Percentiles rank a stretch among this genome's conserved stretches.
Conservation (phyloP, 1,139 yeast species). For the Candida smagusa region DNA sequence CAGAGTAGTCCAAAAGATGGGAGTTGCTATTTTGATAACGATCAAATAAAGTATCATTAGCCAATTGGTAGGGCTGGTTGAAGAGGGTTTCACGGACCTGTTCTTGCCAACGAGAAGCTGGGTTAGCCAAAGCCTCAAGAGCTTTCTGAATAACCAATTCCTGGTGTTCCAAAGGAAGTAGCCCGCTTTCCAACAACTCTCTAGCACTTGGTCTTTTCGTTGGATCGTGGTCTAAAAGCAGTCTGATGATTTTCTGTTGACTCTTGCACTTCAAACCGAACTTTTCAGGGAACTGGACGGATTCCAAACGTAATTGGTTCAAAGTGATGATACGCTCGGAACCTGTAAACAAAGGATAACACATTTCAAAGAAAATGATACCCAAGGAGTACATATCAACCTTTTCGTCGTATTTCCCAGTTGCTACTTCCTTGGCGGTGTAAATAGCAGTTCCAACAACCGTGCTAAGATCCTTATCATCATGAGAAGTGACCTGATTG, state of each 20-base stretch:
- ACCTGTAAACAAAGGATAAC: slow-evolving; percentile 74
- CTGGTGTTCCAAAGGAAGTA: slow-evolving; percentile 83
- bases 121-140: slow-evolving; percentile 76
- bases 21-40: slow-evolving; percentile 27
- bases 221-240: slow-evolving; percentile 77
- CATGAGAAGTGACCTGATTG: slow-evolving; percentile 34
- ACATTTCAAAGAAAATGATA: slow-evolving; percentile 92
- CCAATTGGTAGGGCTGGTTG: slow-evolving; percentile 76
- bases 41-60: slow-evolving; percentile 80
- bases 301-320: slow-evolving; percentile 54
- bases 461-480: slow-evolving; percentile 78
- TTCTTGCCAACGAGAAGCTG: slow-evolving; percentile 91
- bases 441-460: slow-evolving; percentile 92
- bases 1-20: slow-evolving; percentile 19
- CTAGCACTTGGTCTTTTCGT: slow-evolving; percentile 72
- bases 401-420: slow-evolving; percentile 81
- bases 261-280: slow-evolving; percentile 51
- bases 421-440: slow-evolving; percentile 84
- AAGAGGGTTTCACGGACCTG: slow-evolving; percentile 86
- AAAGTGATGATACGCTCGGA: slow-evolving; percentile 86
- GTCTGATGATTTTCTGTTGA: slow-evolving; percentile 63
- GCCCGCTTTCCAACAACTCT: slow-evolving; percentile 71
- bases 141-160: slow-evolving; percentile 90
- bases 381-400: slow-evolving; percentile 96
- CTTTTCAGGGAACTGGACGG: slow-evolving; percentile 64